Percentiles rank a stretch among this genome's conserved stretches.
These are phyloP conservation scores for Aspergillus thermomutatus DNA, from an alignment of 2,329 filamentous ascomycete genomes.

Conservation along the genomic window DNA sequence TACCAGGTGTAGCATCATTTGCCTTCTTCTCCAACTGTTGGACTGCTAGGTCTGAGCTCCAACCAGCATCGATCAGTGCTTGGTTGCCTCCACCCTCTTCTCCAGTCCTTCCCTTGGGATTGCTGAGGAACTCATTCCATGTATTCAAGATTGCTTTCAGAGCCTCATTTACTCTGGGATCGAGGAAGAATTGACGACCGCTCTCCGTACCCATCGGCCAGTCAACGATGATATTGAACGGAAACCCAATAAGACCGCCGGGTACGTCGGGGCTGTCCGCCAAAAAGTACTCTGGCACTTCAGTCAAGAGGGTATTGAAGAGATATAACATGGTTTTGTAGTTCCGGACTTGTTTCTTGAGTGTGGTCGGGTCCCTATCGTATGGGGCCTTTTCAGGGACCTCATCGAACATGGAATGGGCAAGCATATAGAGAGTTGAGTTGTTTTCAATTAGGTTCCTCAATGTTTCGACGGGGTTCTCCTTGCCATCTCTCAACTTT, in stretches of 20 bases:
- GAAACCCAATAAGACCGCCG: constrained; percentile 4
- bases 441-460: constrained; percentile 3
- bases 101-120: background rate
- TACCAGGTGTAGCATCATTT: background rate
- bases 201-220: constrained; percentile 4
- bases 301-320: constrained; percentile 3
- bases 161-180: background rate
- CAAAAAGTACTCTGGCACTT: constrained; percentile 4
- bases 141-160: background rate
- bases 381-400: constrained; percentile 6
- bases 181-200: constrained; percentile 3
- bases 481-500: background rate
- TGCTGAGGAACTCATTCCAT: background rate
- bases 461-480: background rate
- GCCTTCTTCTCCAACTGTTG: background rate
- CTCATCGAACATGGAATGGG: constrained; percentile 7
- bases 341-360: constrained; percentile 6
- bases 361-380: constrained; percentile 6
- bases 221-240: constrained; percentile 4
- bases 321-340: constrained; percentile 8
- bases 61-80: background rate
- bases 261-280: background rate
- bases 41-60: background rate
- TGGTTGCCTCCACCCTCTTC: background rate
- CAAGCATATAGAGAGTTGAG: constrained; percentile 6